Base-by-base conservation (phyloP, 2,329 filamentous ascomycete genomes). In the Taxawa tesnikishii region DNA sequence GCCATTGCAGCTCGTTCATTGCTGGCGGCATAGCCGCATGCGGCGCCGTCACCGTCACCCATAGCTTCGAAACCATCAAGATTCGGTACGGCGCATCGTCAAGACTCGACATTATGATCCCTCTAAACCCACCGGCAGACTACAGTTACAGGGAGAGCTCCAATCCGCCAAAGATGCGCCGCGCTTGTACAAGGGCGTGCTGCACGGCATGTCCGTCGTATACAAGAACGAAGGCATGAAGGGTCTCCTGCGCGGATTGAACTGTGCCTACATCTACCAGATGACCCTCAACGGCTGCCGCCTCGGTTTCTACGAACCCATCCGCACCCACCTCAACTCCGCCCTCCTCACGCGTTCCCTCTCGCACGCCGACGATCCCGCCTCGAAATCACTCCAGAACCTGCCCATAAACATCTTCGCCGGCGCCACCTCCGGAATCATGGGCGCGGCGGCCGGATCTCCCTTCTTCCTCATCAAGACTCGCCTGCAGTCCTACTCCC, bases 381-480 rank as follows among this genome's bases (percentile, higher is more conserved):
- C 43, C 11, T 44, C 51, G 11, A 46, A 44, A 31, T 34, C 40
- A 9, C 70, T 78, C 16, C 90, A 98, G 58, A 88, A 76, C 44
- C 70, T 96, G 36, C 81, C 75, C 21, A 72, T 96, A 59, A 98
- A 98, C 63, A 84, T 98, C 65, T 79, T 94, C 54, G 81, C 84
- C 35, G 90, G 90, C 46, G 90, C 90, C 13, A 65, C 73, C 9
- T 94, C 85, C 3, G 90, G 90, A 33, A 75, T 98, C 40, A 71
- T 98, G 36, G 90, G 90, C 43, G 90, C 88, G 6, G 82, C 82
- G n/a, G 80, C 82, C 14, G 90, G 88, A 24, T 93, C 83, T 33
- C 90, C 90, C 3, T 96, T 98, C 61, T 98, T 98, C 70, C 74
- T 98, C 33, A 81, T 96, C 55, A 98, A 98, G 68, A 98, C 90